These are phyloP conservation scores for Fusarium gaditjirri DNA, from an alignment of 2,329 filamentous ascomycete genomes.

Conservation along the genomic window DNA sequence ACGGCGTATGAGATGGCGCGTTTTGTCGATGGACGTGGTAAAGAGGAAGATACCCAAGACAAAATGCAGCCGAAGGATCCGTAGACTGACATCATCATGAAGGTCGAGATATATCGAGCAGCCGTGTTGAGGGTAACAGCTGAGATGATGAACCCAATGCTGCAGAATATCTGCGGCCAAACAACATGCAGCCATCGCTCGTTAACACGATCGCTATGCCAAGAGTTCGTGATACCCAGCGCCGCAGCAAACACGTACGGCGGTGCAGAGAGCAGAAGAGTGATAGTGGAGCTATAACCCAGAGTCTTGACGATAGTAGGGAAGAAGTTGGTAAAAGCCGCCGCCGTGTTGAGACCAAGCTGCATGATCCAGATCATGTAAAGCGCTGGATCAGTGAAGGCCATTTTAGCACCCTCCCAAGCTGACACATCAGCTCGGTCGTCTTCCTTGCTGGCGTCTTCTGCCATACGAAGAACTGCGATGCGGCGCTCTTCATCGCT, in stretches of 20 bases:
- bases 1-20: constrained; percentile 13
- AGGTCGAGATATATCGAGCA: constrained; percentile 9
- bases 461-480: constrained; percentile 2
- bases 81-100: constrained; percentile 24
- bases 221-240: constrained; percentile 2
- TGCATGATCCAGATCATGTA: constrained; percentile 25
- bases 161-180: constrained; percentile 13
- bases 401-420: constrained; percentile 9
- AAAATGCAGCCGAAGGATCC: constrained; percentile 14
- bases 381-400: not conserved
- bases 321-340: constrained; percentile 14
- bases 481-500: constrained; percentile 6
- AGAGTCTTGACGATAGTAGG: constrained; percentile 15
- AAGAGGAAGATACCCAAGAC: constrained; percentile 5
- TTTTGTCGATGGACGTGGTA: constrained; percentile 11
- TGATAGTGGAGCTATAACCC: constrained; percentile 1
- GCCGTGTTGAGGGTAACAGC: constrained; percentile 6
- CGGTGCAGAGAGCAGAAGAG: constrained; percentile 3
- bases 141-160: constrained; percentile 8
- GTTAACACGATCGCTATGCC: constrained; percentile 6
- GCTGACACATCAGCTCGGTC: not conserved
- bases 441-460: constrained; percentile 14
- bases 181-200: constrained; percentile 14
- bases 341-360: constrained; percentile 11
- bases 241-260: constrained; percentile 12